Evolutionary conservation across 2,329 filamentous ascomycete genomes (phyloP), one percentile per base, ranked within the genome.

Genomic region (Davidsoniella virescens): DNA sequence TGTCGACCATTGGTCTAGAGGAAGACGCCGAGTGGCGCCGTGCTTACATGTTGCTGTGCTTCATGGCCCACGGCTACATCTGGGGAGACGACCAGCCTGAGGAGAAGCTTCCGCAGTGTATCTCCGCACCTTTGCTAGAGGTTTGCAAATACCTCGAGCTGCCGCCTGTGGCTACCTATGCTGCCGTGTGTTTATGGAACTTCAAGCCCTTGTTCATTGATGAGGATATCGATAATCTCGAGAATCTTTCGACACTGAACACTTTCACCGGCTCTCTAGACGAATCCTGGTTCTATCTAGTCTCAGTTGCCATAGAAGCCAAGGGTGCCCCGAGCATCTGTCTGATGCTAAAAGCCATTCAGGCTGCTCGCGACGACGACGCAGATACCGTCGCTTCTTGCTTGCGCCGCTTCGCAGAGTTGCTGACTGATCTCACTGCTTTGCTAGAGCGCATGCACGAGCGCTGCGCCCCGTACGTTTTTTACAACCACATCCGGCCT

Each of bases 251-350:
- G 39, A 92, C 86, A 2, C 72, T 96, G 54, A 78, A 80, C 59
- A 95, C 92, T 14, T 93, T 95, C 61, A 96, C 92, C 14, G 92
- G 92, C 47, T 88, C 87, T 6, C 71, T 94, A 50, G 92, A 98
- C 62, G 92, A 98, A 67, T 94, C 92, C 55, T 98, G 92, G 92
- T 98, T 98, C 63, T 98, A 96, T 63, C 73, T 98, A 10, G 79
- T 96, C 48, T 95, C 87, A 0, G 85, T 95, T 2, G 92, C 90
- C 55, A 95, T 98, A 56, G 92, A 98, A 66, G 87, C 88, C 50
- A 82, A 87, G 51, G 90, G 87, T 23, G 92, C 82, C 0, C 84
- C 87, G 3, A 84, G 88, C 52, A 80, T 98, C 49, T 80, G 87
- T 0, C 68, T 94, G 52, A 94, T 95, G 86, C 71, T 98, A 40